Evolutionary conservation across 331 rosid genomes (phyloP), one percentile per base, ranked within the genome.

Genomic region (Quercus phellos): DNA sequence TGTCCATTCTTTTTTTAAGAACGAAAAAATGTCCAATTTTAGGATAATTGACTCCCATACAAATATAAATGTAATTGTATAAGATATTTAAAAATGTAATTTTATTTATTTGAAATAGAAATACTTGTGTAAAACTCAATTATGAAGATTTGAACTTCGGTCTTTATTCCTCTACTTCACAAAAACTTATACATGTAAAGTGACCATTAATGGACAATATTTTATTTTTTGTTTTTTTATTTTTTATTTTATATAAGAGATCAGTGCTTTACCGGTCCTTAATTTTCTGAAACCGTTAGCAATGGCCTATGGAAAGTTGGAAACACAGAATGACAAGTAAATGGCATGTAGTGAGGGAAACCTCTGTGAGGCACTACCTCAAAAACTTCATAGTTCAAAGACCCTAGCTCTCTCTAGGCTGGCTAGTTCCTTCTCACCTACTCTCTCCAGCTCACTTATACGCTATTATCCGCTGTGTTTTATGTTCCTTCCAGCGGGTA

Each of bases 241-340:
- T 34, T 34, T 34, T 59, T 60, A 51, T 67, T 50, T 78, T 51
- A 1, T n/a, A 6, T 34, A 34, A 34, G 38, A 5, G 38, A 34
- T 54, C 80, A 64, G 59, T 59, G 54, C 56, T 75, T 35, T 6
- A 6, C 29, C 1, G 53, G 14, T 22, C 51, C 80, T 84, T 74
- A 76, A 76, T 76, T 84, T 83, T 85, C 88, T 82, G 79, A 90
- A 86, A 90, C 94, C 94, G 88, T 90, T 82, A 85, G 73, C 83
- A 78, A 64, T 80, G 32, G 83, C 67, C 83, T 80, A 64, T 80
- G 32, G 81, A 84, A 78, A 78, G 81, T 14, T 29, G 21, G 70
- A 29, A 61, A 74, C 78, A 74, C 35, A 29, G 82, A 84, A 80
- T 75, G 87, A 88, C 82, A 72, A 82, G 89, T 78, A 67, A 81